Evolutionary conservation across 148 eudicot species (phyloP).

Genomic region (Polygonum maritimum): DNA sequence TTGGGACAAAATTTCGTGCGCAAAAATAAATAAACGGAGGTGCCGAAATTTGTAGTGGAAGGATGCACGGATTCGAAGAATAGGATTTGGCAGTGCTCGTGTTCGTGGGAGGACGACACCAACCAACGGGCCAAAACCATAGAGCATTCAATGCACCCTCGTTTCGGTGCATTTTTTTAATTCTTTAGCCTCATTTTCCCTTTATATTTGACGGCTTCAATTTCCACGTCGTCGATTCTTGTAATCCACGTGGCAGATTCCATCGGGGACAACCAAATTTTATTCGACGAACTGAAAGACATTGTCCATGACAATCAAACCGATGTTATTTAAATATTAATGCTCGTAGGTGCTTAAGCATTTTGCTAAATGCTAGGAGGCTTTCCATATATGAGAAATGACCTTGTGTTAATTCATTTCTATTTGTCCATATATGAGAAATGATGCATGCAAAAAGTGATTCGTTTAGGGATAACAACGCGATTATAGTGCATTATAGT

Average conservation of each 20-base stretch:
- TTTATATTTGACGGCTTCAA: neutral
- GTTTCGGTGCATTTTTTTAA: neutral
- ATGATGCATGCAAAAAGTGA: too few relatives aligned
- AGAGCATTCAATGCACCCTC: neutral
- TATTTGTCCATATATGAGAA: too few relatives aligned
- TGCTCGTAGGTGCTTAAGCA: too few relatives aligned
- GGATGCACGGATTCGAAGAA: neutral
- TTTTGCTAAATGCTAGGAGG: too few relatives aligned
- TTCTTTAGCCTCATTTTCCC: neutral
- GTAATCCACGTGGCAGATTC: neutral
- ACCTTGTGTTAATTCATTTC: too few relatives aligned
- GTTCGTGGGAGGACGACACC: neutral
- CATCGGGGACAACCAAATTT: neutral
- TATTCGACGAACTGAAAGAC: neutral
- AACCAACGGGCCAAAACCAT: neutral
- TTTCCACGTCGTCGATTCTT: neutral
- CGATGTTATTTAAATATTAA: too few relatives aligned
- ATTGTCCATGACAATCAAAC: too few relatives aligned
- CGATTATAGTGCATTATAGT: too few relatives aligned
- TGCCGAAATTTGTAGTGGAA: neutral
- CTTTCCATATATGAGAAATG: too few relatives aligned
- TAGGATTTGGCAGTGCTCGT: neutral
- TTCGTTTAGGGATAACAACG: too few relatives aligned
- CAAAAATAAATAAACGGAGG: neutral
- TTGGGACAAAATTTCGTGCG: neutral